Percentiles rank a stretch among this genome's conserved stretches.
These are phyloP conservation scores for Sporobolus alterniflorus DNA, from an alignment of 202 grass and related monocot species.

Conservation along the genomic window DNA sequence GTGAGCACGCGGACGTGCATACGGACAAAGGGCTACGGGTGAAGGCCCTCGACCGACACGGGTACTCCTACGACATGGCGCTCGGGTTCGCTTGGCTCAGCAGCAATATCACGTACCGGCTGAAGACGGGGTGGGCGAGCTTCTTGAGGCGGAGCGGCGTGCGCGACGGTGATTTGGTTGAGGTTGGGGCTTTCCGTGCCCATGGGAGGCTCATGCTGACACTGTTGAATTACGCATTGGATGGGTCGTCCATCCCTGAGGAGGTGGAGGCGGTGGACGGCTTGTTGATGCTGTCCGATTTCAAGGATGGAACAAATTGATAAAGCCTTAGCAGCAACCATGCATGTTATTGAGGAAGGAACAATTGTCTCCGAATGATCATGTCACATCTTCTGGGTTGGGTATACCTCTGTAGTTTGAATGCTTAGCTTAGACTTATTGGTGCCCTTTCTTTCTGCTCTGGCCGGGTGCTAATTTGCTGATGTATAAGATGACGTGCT, in stretches of 20 bases:
- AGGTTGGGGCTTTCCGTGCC: constrained; percentile 17
- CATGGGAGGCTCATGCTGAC: constrained; percentile 1
- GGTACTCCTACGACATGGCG: constrained; percentile 2
- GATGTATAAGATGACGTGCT: neutral
- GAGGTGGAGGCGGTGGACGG: neutral
- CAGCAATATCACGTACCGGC: neutral
- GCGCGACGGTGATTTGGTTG: neutral
- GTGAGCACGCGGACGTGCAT: neutral
- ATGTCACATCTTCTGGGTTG: neutral
- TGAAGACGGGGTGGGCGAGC: neutral
- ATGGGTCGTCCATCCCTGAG: neutral
- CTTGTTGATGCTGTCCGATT: constrained; percentile 7
- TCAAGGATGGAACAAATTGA: too few relatives aligned
- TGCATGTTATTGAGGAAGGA: neutral
- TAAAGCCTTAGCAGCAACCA: neutral
- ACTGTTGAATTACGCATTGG: neutral
- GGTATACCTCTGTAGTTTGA: neutral
- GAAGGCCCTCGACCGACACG: constrained; percentile 16
- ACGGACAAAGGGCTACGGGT: neutral
- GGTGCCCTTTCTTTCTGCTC: too few relatives aligned
- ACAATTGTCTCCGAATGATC: too few relatives aligned
- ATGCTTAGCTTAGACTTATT: neutral
- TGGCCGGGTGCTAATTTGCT: neutral
- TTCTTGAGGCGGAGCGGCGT: constrained; percentile 18
- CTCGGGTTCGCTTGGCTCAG: neutral